Evolutionary conservation across 768 basidiomycete species (phyloP).

Genomic region (Amanita subjunquillea): DNA sequence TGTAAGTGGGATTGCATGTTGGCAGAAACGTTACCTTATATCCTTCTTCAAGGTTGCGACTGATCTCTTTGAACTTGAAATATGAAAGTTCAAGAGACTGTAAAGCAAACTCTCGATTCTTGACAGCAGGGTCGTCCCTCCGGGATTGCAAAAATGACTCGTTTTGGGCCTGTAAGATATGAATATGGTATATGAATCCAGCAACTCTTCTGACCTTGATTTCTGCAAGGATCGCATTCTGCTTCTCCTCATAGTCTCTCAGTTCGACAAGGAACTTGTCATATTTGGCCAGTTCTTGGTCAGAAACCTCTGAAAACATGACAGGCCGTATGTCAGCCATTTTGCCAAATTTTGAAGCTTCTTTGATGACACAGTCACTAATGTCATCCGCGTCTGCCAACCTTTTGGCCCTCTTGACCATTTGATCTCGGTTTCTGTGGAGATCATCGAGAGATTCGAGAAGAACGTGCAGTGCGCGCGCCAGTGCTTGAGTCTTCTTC

Average conservation of each 20-base stretch:
- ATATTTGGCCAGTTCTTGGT: conserved; percentile 74
- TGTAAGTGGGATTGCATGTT: not conserved
- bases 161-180: conserved; percentile 40
- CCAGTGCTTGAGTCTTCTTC: conserved; percentile 46
- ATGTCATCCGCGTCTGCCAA: conserved; percentile 67
- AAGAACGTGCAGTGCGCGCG: conserved; percentile 58
- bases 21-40: conserved; percentile 44
- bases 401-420: conserved; percentile 55
- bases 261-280: conserved; percentile 62
- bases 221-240: conserved; percentile 52
- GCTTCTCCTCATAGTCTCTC: conserved; percentile 40
- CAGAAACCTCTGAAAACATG: conserved; percentile 80
- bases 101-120: conserved; percentile 72
- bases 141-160: conserved; percentile 66
- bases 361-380: conserved; percentile 50
- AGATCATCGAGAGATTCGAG: conserved; percentile 78
- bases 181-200: not conserved
- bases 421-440: conserved; percentile 43
- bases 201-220: conserved; percentile 45
- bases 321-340: conserved; percentile 67
- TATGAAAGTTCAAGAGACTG: conserved; percentile 79
- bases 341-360: conserved; percentile 55
- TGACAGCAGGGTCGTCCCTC: conserved; percentile 65
- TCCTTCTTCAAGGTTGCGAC: conserved; percentile 80
- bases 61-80: conserved; percentile 81